phyloP scores from a whole-genome alignment of 1,139 yeast genomes.

The Lodderomyces oxycetoniae region DNA sequence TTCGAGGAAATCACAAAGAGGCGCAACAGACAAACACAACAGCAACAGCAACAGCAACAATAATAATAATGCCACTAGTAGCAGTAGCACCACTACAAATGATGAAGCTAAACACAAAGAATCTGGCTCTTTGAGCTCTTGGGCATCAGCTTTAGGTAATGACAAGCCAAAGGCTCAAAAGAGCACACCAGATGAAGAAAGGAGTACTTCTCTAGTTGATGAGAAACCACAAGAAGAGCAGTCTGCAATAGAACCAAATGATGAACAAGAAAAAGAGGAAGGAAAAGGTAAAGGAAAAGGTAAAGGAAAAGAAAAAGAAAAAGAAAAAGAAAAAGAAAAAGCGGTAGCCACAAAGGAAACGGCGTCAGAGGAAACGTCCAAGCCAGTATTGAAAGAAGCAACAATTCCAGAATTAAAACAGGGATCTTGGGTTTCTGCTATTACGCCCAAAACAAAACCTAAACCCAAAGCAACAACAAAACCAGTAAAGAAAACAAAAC shows the following conservation, averaged over 20 bases:
- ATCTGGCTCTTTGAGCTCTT: slow-evolving; percentile 30
- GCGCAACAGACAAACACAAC: not conserved
- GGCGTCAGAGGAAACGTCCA: slow-evolving; percentile 14
- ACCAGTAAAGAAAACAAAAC: slow-evolving; percentile 8
- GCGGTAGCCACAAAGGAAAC: slow-evolving; percentile 4
- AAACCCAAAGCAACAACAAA: slow-evolving; percentile 22
- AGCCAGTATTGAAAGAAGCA: slow-evolving; percentile 28
- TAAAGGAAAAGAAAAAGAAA: slow-evolving; percentile 4
- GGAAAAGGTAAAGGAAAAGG: slow-evolving; percentile 5
- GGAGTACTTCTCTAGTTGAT: not conserved
- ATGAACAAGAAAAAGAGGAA: slow-evolving; percentile 1
- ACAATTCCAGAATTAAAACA: slow-evolving; percentile 29
- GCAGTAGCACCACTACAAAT: too few relatives aligned
- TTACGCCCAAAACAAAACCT: slow-evolving; percentile 49
- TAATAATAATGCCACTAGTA: too few relatives aligned
- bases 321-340: slow-evolving; percentile 4
- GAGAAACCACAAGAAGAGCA: slow-evolving; percentile 4
- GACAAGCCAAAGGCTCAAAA: slow-evolving; percentile 27
- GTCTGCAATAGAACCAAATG: not conserved
- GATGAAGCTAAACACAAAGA: slow-evolving; percentile 3
- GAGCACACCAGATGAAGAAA: not conserved
- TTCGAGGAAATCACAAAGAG: slow-evolving; percentile 5
- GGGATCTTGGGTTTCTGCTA: slow-evolving; percentile 57
- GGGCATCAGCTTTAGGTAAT: slow-evolving; percentile 49
- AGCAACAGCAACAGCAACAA: not conserved